A percentile compares a stretch with the other conserved stretches of the same genome.
phyloP scores from a whole-genome alignment of 2,329 filamentous ascomycete genomes.

The Xylariaceae sp. region DNA sequence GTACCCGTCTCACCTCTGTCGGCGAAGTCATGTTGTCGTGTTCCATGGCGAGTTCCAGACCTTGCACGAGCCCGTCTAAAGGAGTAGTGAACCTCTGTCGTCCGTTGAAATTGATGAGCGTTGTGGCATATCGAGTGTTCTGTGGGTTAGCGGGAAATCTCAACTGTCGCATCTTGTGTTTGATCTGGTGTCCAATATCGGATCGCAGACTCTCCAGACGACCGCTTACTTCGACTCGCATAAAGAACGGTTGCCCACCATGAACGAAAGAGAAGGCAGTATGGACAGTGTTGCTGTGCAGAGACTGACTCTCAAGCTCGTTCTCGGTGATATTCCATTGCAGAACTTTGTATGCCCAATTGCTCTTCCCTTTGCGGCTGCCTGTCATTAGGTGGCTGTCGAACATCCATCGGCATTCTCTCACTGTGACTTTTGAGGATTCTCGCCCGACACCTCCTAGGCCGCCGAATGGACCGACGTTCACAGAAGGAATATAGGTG shows the following conservation, averaged over 20 bases:
- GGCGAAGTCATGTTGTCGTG: constrained; percentile 19
- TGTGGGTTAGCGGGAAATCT: constrained; percentile 16
- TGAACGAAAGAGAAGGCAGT: constrained; percentile 32
- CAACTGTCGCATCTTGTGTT: constrained; percentile 18
- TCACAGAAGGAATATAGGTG: constrained; percentile 16
- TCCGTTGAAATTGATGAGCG: constrained; percentile 23
- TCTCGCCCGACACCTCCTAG: constrained; percentile 22
- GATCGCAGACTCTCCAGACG: constrained; percentile 22
- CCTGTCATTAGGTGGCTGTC: constrained; percentile 19
- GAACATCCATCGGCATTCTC: constrained; percentile 24
- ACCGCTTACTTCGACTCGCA: constrained; percentile 29
- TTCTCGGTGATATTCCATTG: constrained; percentile 30
- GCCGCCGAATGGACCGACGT: constrained; percentile 18
- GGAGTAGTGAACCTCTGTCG: constrained; percentile 14
- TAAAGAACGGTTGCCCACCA: constrained; percentile 26
- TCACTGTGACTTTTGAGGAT: constrained; percentile 12
- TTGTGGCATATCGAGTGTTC: constrained; percentile 17
- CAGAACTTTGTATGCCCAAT: constrained; percentile 22
- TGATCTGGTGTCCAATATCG: constrained; percentile 17
- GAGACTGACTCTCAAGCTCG: constrained; percentile 23
- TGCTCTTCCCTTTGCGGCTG: constrained; percentile 10
- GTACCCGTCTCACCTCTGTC: constrained; percentile 9
- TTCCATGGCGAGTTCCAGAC: constrained; percentile 21
- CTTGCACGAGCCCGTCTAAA: constrained; percentile 20
- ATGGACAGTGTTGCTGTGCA: constrained; percentile 25